Evolutionary conservation across 2,329 filamentous ascomycete species (phyloP), one percentile per base, ranked within the genome.

Genomic region (Fusarium sp.): DNA sequence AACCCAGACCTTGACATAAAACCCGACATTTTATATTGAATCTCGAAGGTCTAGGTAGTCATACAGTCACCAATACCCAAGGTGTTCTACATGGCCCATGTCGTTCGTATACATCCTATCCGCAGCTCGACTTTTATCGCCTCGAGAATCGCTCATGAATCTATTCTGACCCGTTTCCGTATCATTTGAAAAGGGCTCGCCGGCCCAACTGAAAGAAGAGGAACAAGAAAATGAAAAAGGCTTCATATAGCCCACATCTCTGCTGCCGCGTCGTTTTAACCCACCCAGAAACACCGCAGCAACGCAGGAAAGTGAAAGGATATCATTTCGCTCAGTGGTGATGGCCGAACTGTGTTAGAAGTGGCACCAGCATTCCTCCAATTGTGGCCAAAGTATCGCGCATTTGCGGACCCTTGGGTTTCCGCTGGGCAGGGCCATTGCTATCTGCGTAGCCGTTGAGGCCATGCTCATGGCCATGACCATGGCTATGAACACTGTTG

Each of bases 281-380:
- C 65, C 71, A 61, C 47, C 15, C 35, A 30, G 38, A 47, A 43
- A 32, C 57, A 38, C 58, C 50, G 25, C 69, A 64, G 25, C 66
- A 65, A 54, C 64, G 35, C 66, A 66, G 71, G 65, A 67, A n/a
- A 50, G 25, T 66, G 57, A 60, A 60, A 45, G 52, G 43, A 38
- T 52, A 58, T 17, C 47, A 54, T 66, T 43, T 40, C n/a, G 50
- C 35, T 66, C 78, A 89, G 79, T 95, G 92, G 78, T 93, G 91
- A 80, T 95, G 93, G 4, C 94, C 94, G 74, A 95, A 90, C 77
- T 95, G 93, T 22, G 93, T 94, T 47, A 95, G 83, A 45, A 96
- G 86, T 15, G 94, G 94, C 63, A 97, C 81, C 63, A 96, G 82
- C 93, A 97, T 96, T 71, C 94, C 94, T 30, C 87, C 87, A 15